Conservation (phyloP, 1,139 yeast species). For the Saccharomycopsis hybrid region DNA sequence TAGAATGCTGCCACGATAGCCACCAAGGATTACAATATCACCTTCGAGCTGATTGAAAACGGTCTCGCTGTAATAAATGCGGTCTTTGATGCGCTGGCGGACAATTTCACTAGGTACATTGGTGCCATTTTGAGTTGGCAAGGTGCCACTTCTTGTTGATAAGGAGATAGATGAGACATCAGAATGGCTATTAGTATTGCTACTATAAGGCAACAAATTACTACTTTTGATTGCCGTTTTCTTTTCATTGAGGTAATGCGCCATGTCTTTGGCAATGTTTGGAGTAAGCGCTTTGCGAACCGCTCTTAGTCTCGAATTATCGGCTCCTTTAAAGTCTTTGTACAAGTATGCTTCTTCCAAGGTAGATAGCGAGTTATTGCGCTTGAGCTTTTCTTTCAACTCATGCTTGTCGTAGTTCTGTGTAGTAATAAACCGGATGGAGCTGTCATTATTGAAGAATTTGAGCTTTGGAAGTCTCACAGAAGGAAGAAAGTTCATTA, state of each 20-base stretch:
- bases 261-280: constrained; percentile 34
- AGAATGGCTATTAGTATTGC: neutral
- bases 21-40: constrained; percentile 75
- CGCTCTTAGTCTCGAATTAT: constrained; percentile 63
- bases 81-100: constrained; percentile 28
- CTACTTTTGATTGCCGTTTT: constrained; percentile 14
- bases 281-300: constrained; percentile 56
- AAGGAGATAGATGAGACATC: no score
- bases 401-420: constrained; percentile 30
- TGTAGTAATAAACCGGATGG: constrained; percentile 30
- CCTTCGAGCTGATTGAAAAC: constrained; percentile 56
- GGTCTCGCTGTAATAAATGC: constrained; percentile 29
- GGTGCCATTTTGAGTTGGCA: no score
- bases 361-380: constrained; percentile 56
- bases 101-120: constrained; percentile 16
- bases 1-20: constrained; percentile 77
- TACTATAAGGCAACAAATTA: neutral
- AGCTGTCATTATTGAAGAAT: constrained; percentile 25
- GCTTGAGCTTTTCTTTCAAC: constrained; percentile 40
- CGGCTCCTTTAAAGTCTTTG: constrained; percentile 49
- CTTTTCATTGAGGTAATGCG: constrained; percentile 9
- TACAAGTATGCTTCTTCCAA: constrained; percentile 59
- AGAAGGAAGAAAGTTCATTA: constrained; percentile 25
- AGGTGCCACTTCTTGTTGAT: no score
- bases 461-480: constrained; percentile 20